Conservation (phyloP, 495 filamentous ascomycete species). For the Bryoglossum gracile region DNA sequence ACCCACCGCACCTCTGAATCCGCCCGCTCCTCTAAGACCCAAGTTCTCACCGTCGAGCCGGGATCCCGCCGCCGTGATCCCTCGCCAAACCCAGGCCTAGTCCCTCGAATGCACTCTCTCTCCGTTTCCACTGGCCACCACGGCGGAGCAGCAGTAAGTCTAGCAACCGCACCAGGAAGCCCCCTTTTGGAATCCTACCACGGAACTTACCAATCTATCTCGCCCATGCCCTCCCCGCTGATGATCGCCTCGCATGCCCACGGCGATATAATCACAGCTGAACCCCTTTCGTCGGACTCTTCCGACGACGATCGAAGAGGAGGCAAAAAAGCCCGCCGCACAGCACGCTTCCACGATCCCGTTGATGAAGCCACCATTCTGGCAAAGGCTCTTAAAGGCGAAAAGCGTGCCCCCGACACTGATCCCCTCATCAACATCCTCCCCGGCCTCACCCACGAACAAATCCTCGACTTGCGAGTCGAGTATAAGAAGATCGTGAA, state of each 20-base stretch:
- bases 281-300: constrained; percentile 20
- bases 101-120: constrained; percentile 37
- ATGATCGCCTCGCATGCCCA: constrained; percentile 33
- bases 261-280: constrained; percentile 12
- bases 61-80: constrained; percentile 17
- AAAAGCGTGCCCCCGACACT: constrained; percentile 55
- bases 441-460: constrained; percentile 74
- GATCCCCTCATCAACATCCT: constrained; percentile 75
- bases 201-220: constrained; percentile 91
- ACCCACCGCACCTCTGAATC: constrained; percentile 31
- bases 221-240: constrained; percentile 82
- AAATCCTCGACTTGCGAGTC: constrained; percentile 70
- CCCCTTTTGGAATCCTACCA: constrained; percentile 89
- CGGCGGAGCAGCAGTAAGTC: constrained; percentile 34
- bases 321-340: constrained; percentile 36
- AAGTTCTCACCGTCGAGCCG: constrained; percentile 34
- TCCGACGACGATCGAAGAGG: constrained; percentile 25
- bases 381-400: constrained; percentile 64
- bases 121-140: constrained; percentile 42
- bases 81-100: constrained; percentile 15
- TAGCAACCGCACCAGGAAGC: constrained; percentile 57
- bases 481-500: constrained; percentile 91
- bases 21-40: constrained; percentile 35
- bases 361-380: constrained; percentile 68
- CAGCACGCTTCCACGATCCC: constrained; percentile 68